Percentiles rank a stretch among this genome's conserved stretches.
These are phyloP conservation scores for Syzygium oleosum DNA, from an alignment of 345 rosid species.

Conservation along the genomic window DNA sequence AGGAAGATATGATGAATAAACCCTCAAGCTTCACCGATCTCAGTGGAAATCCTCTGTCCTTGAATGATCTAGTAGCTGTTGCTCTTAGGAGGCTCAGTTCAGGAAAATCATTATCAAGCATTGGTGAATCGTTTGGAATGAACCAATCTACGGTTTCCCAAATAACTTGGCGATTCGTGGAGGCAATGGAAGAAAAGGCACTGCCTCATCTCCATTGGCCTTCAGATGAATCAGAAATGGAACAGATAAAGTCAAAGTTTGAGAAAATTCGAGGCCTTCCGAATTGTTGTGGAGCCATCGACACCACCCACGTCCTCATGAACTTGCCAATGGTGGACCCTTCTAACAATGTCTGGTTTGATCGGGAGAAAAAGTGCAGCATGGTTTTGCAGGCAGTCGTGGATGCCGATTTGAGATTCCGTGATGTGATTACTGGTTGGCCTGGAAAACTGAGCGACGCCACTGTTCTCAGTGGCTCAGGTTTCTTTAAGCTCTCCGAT, in stretches of 20 bases:
- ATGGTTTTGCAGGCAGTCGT: constrained; percentile 59
- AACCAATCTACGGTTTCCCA: constrained; percentile 62
- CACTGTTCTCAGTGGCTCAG: constrained; percentile 36
- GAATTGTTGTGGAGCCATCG: constrained; percentile 54
- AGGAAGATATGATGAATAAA: constrained; percentile 39
- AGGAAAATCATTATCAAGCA: constrained; percentile 37
- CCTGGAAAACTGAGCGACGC: constrained; percentile 46
- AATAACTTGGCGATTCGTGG: constrained; percentile 63
- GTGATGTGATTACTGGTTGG: constrained; percentile 62
- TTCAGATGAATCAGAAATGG: constrained; percentile 36
- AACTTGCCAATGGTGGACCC: constrained; percentile 41
- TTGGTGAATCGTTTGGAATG: constrained; percentile 46
- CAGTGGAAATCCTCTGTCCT: constrained; percentile 37
- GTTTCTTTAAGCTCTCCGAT: constrained; percentile 32
- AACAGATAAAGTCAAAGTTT: constrained; percentile 40
- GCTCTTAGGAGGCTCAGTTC: constrained; percentile 56
- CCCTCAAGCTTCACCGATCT: constrained; percentile 22
- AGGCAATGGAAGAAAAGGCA: constrained; percentile 55
- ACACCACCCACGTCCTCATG: constrained; percentile 50
- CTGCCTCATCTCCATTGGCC: constrained; percentile 57
- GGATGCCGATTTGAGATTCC: constrained; percentile 51
- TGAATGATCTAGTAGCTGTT: constrained; percentile 49
- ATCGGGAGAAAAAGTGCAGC: constrained; percentile 54
- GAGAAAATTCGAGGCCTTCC: constrained; percentile 52
- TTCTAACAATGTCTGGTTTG: constrained; percentile 36